Evolutionary conservation across 305 asterid genomes (phyloP).

Genomic region (Plantago lanceolata): DNA sequence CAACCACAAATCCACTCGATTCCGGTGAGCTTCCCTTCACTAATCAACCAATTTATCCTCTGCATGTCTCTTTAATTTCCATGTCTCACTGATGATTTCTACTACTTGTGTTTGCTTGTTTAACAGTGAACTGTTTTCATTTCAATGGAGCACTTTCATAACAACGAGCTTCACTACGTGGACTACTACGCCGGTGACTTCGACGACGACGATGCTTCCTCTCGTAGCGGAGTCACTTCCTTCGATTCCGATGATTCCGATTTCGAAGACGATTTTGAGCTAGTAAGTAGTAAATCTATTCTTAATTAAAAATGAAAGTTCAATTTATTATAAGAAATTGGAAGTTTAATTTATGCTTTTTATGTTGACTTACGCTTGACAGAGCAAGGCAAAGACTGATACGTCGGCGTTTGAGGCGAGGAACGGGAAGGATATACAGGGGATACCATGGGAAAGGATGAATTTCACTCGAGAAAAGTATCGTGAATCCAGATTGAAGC

Average conservation of each 20-base stretch:
- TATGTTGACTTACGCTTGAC: conserved; percentile 8
- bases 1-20: no score
- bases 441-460: conserved; percentile 91
- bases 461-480: conserved; percentile 69
- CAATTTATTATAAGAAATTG: neutral
- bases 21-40: no score
- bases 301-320: no score
- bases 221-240: conserved; percentile 22
- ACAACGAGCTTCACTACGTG: conserved; percentile 51
- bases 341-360: neutral
- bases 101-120: no score
- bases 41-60: no score
- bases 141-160: conserved; percentile 53
- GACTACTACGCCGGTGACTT: conserved; percentile 38
- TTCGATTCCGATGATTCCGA: conserved; percentile 36
- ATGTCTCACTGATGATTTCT: no score
- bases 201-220: conserved; percentile 37
- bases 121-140: neutral
- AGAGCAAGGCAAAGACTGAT: conserved; percentile 55
- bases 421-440: conserved; percentile 91
- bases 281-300: conserved; percentile 38
- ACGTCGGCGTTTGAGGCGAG: conserved; percentile 73
- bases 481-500: conserved; percentile 69
- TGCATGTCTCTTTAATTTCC: no score
- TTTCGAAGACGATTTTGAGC: conserved; percentile 62